A percentile compares a stretch with the other conserved stretches of the same genome.
Conservation (phyloP, 176 grass and related monocot genomes). For the Carex parvula region DNA sequence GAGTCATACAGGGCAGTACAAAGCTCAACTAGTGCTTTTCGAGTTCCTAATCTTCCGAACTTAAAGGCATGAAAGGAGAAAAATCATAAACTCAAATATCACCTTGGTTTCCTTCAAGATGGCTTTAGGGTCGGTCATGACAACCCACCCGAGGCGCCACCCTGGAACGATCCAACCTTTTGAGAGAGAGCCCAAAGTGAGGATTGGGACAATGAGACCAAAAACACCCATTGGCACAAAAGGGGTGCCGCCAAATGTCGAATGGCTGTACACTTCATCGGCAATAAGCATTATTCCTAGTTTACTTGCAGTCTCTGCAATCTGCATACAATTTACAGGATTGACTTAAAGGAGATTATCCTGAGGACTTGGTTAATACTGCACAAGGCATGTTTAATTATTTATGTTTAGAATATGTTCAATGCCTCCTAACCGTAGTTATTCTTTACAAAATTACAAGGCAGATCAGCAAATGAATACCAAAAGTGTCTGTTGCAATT, state of each 20-base stretch:
- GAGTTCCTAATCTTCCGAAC: background rate
- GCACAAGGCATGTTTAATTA: background rate
- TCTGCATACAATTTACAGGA: slow-evolving; percentile 14
- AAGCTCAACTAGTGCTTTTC: background rate
- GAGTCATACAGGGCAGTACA: background rate
- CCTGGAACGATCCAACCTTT: slow-evolving; percentile 86
- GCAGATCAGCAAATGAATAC: background rate
- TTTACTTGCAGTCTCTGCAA: slow-evolving; percentile 53
- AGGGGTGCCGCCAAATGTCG: slow-evolving; percentile 55
- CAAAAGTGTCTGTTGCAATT: background rate
- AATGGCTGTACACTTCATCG: slow-evolving; percentile 78
- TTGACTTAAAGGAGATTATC: background rate
- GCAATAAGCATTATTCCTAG: slow-evolving; percentile 59
- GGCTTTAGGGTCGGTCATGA: slow-evolving; percentile 44
- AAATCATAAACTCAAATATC: background rate
- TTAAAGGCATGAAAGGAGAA: background rate
- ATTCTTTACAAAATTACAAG: background rate
- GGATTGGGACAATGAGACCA: slow-evolving; percentile 45
- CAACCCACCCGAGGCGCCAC: slow-evolving; percentile 86
- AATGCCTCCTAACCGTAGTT: background rate
- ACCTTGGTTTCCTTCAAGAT: slow-evolving; percentile 67
- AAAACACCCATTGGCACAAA: slow-evolving; percentile 70
- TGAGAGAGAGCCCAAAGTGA: slow-evolving; percentile 71
- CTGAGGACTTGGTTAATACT: background rate
- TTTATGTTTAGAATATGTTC: background rate